Evolutionary conservation across 2,329 filamentous ascomycete genomes (phyloP).

Genomic region (Septoria petroselini): DNA sequence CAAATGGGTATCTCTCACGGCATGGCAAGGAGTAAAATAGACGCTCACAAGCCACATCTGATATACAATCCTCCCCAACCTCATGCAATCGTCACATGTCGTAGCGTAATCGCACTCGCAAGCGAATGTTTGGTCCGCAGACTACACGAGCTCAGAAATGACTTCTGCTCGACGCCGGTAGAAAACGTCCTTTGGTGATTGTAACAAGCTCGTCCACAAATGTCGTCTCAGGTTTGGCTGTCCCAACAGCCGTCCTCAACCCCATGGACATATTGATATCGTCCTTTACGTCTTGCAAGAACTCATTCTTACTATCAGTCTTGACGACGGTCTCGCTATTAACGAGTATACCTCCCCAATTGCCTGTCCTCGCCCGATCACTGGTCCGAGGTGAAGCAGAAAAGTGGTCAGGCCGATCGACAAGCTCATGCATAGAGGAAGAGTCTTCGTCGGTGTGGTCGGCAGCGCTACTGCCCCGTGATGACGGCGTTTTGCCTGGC

Average conservation of each 20-base stretch:
- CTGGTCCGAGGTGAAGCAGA: slow-evolving; percentile 21
- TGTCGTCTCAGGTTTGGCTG: slow-evolving; percentile 42
- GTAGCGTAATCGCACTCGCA: no score
- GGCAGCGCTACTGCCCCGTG: slow-evolving; percentile 15
- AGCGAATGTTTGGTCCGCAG: not conserved
- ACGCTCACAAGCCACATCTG: no score
- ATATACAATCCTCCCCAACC: no score
- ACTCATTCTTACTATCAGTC: slow-evolving; percentile 32
- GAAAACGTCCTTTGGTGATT: slow-evolving; percentile 34
- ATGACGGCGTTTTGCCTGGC: slow-evolving; percentile 10
- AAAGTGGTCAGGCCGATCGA: slow-evolving; percentile 29
- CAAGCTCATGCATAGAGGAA: slow-evolving; percentile 28
- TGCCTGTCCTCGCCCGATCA: slow-evolving; percentile 18
- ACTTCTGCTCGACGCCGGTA: slow-evolving; percentile 19
- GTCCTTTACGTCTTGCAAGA: slow-evolving; percentile 20
- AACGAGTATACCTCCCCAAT: slow-evolving; percentile 39
- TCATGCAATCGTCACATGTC: no score
- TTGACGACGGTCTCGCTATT: slow-evolving; percentile 39
- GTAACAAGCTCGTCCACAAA: slow-evolving; percentile 41
- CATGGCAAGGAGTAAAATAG: no score
- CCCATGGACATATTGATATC: slow-evolving; percentile 33
- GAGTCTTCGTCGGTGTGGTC: slow-evolving; percentile 23
- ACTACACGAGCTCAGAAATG: slow-evolving; percentile 1
- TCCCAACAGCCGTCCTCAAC: slow-evolving; percentile 30
- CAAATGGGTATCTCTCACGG: no score